Evolutionary conservation across 2,329 filamentous ascomycete species (phyloP), one percentile per base, ranked within the genome.

Genomic region (Fusarium sp.): DNA sequence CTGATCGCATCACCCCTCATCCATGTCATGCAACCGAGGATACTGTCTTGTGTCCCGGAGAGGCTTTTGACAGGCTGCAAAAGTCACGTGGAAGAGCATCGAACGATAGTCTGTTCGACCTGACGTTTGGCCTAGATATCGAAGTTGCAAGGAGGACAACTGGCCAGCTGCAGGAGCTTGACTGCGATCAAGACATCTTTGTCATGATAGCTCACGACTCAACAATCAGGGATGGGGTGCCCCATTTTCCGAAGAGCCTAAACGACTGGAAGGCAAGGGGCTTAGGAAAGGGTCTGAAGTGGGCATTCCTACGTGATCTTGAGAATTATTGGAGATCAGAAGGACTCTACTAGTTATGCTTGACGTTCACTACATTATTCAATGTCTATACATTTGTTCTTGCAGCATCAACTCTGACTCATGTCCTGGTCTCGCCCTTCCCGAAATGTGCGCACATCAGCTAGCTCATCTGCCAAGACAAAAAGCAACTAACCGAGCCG

Each of bases 1-100:
- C 84, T 1, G 61, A 75, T 3, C 62, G 56, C 1, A 81, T 83
- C 37, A 32, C 48, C 0, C 75, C 75, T 54, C 78, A 77, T 13
- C 76, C 76, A 8, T 77, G 75, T 6, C 66, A 70, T 13, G 48
- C 48, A 8, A 8, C 37, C 66, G 35, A 56, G 2, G 58, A 61
- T 1, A 56, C 63, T 0, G 41, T 63, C 2, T 57, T 77, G 14
- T 77, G 75, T 6, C 75, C 75, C 0, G 75, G 75, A 5, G 75
- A 76, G 43, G 67, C 67, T 4, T 77, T 77, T 10, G 62, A 56
- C 2, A 52, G 57, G 0, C 11, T 77, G 3, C 75, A 77, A 50
- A 68, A 64, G 6, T 77, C 75, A 37, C 72, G 75, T 7, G 74
- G 75, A 13, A 72, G 75, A 13, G 10, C 9, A n/a, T 4, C 67